Evolutionary conservation across 2,329 filamentous ascomycete genomes (phyloP).

Genomic region (Fusarium kyushuense): DNA sequence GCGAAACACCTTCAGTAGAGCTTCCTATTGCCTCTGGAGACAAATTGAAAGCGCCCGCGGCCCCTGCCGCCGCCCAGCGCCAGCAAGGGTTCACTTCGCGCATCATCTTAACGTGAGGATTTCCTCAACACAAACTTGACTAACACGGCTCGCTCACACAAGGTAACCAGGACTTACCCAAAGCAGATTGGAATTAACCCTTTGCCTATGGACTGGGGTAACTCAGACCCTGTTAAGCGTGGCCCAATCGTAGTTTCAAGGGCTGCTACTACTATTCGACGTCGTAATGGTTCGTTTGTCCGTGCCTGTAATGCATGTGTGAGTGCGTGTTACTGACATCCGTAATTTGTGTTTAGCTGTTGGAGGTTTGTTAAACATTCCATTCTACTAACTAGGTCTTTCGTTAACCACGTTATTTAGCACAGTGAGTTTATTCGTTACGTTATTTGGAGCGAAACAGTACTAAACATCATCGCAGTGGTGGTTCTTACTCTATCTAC

Average conservation of each 20-base stretch:
- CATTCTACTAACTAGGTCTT: conserved; percentile 39
- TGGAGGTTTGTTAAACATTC: conserved; percentile 61
- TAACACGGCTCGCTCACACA: conserved; percentile 24
- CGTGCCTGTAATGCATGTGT: conserved; percentile 16
- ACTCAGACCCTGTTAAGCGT: conserved; percentile 77
- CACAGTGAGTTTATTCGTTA: conserved; percentile 48
- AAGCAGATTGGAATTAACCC: conserved; percentile 95
- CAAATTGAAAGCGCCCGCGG: conserved; percentile 44
- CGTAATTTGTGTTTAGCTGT: conserved; percentile 58
- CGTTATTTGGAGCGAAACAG: background rate
- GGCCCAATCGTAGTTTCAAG: conserved; percentile 91
- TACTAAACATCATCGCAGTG: conserved; percentile 55
- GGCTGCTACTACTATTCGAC: conserved; percentile 78
- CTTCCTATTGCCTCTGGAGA: conserved; percentile 23
- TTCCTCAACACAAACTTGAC: conserved; percentile 1
- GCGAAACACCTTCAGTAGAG: conserved; percentile 24
- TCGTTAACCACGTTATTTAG: conserved; percentile 47
- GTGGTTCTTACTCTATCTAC: conserved; percentile 96
- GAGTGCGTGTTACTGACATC: conserved; percentile 28
- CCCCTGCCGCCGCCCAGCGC: conserved; percentile 52
- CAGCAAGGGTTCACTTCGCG: conserved; percentile 64
- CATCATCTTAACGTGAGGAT: conserved; percentile 66
- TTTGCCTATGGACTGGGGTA: conserved; percentile 89
- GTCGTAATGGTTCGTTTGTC: conserved; percentile 76
- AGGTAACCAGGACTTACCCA: conserved; percentile 77